Percentiles rank a stretch among this genome's conserved stretches.
Evolutionary conservation across 176 grass and related monocot genomes (phyloP).

Genomic region (Oryza glaberrima): DNA sequence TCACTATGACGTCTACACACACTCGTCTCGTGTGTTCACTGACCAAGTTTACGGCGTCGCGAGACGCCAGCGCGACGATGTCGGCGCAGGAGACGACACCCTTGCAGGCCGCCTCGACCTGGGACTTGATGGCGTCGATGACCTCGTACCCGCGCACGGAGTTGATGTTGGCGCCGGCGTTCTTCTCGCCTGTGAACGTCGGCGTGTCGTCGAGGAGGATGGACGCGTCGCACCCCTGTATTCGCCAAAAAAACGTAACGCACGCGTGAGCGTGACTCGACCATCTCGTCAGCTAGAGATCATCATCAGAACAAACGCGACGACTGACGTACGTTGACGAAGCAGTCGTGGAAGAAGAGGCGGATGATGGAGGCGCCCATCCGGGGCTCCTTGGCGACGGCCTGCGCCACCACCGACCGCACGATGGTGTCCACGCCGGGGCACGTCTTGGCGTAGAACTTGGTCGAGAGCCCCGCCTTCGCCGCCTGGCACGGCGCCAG

Average conservation of each 20-base stretch:
- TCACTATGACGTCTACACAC: too few relatives aligned
- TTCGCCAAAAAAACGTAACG: too few relatives aligned
- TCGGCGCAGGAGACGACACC: slow-evolving; percentile 65
- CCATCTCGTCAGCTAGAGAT: neutral
- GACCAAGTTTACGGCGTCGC: slow-evolving; percentile 72
- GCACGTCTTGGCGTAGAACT: slow-evolving; percentile 64
- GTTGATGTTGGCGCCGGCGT: slow-evolving; percentile 57
- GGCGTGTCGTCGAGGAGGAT: slow-evolving; percentile 72
- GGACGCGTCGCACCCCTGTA: slow-evolving; percentile 69
- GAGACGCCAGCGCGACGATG: slow-evolving; percentile 58
- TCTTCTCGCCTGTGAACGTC: slow-evolving; percentile 67
- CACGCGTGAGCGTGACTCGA: neutral
- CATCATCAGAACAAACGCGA: neutral
- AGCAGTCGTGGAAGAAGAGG: slow-evolving; percentile 88
- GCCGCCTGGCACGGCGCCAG: slow-evolving; percentile 42
- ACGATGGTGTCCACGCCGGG: slow-evolving; percentile 50
- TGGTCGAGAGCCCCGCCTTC: slow-evolving; percentile 45
- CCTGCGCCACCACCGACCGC: slow-evolving; percentile 46
- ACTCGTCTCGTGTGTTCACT: neutral
- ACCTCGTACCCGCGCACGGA: slow-evolving; percentile 79
- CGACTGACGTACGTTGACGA: slow-evolving; percentile 74
- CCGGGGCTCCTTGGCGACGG: slow-evolving; percentile 52
- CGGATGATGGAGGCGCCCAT: slow-evolving; percentile 79
- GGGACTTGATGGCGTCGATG: slow-evolving; percentile 64
- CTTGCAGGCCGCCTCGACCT: slow-evolving; percentile 51